Percentiles rank a stretch among this genome's conserved stretches.
Conservation (phyloP, 495 filamentous ascomycete genomes). For the Friedmanniomyces simplex region DNA sequence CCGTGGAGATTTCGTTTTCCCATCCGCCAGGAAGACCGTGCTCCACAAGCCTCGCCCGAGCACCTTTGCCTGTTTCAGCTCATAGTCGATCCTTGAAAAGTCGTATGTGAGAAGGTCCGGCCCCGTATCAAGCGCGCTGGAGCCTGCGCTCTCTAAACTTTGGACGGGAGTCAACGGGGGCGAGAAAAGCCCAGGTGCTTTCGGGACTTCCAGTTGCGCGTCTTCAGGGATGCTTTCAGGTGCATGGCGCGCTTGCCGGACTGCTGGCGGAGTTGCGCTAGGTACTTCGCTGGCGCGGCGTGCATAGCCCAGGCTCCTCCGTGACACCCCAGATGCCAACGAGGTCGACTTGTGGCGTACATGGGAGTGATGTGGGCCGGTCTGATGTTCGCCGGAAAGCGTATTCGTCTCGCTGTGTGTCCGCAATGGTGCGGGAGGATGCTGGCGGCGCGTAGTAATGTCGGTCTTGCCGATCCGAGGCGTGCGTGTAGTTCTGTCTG, state of each 20-base stretch:
- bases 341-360: not conserved
- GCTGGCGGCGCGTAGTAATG: not conserved
- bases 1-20: conserved; percentile 2
- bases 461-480: too few relatives aligned
- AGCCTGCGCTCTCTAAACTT: not conserved
- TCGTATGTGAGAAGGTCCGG: conserved; percentile 6
- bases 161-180: not conserved
- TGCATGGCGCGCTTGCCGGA: too few relatives aligned
- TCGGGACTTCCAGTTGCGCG: not conserved
- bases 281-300: not conserved
- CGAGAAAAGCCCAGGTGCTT: not conserved
- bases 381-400: not conserved
- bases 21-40: conserved; percentile 43
- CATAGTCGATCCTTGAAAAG: conserved; percentile 26
- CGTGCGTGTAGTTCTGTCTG: too few relatives aligned
- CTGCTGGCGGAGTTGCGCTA: not conserved
- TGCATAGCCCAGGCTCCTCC: not conserved
- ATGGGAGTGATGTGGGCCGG: not conserved
- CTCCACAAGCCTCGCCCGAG: conserved; percentile 52
- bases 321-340: not conserved
- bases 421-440: not conserved
- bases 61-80: conserved; percentile 22
- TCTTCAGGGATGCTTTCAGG: not conserved
- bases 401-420: not conserved
- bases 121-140: not conserved